These are phyloP conservation scores for Phytopythium helicoides DNA, from an alignment of 352 stramenopile species.

Conservation along the genomic window DNA sequence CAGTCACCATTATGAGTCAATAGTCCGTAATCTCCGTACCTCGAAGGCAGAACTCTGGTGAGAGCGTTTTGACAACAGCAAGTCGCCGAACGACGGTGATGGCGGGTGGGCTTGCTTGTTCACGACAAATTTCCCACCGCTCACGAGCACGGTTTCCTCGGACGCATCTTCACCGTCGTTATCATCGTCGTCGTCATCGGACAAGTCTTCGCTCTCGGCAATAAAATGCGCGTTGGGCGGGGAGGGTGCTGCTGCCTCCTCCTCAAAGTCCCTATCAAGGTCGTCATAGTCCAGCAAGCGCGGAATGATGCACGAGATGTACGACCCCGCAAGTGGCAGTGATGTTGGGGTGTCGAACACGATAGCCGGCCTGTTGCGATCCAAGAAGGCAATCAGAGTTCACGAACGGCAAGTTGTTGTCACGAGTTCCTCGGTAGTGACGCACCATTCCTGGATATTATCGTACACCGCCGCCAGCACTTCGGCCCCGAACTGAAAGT, in stretches of 20 bases:
- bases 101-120: constrained; percentile 30
- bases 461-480: constrained; percentile 72
- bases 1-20: too few relatives aligned
- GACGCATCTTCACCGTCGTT: constrained; percentile 22
- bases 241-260: constrained; percentile 26
- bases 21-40: too few relatives aligned
- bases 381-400: background rate
- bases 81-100: constrained; percentile 67
- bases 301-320: constrained; percentile 73
- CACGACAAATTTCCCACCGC: constrained; percentile 47
- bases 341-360: constrained; percentile 41
- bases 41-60: constrained; percentile 58
- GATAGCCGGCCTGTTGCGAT: constrained; percentile 44
- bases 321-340: constrained; percentile 72
- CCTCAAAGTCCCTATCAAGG: constrained; percentile 33
- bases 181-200: constrained; percentile 24
- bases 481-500: constrained; percentile 68
- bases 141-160: constrained; percentile 26
- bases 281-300: constrained; percentile 55
- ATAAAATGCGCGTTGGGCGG: constrained; percentile 49
- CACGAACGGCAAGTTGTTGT: too few relatives aligned
- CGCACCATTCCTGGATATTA: constrained; percentile 68
- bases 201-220: constrained; percentile 31
- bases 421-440: too few relatives aligned
- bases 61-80: constrained; percentile 56